Base-by-base conservation (phyloP, 108 stramenopile species). In the Pelagomonas calceolata region DNA sequence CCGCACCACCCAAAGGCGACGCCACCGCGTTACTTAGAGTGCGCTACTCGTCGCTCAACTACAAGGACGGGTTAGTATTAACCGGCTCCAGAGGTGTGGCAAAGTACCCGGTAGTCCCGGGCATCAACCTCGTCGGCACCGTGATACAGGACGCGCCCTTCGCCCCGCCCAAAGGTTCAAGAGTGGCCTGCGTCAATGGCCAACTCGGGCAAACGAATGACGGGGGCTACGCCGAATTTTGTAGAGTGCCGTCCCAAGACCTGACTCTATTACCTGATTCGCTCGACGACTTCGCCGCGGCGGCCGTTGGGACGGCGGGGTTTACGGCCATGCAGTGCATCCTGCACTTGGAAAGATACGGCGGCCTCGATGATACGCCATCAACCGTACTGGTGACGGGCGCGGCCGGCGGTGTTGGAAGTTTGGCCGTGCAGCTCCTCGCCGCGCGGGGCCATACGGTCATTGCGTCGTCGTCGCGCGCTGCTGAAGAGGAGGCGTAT, bases 271-370 rank as follows among this genome's bases (percentile, higher is more conserved):
- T 67, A 17, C 60, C 72, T 10, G 74, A 76, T 29, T 65, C 65
- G 26, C 44, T 71, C 0, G 34, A 46, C 29, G 39, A 74, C 33
- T 64, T 39, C 36, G 45, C 45, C 12, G 73, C 80, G 34, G 74
- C 74, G 76, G 45, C 64, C 33, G 70, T 73, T 69, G 82, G 82
- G 35, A 82, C 82, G 35, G 82, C 79, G 32, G 82, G 79, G 16
- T 73, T 69, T 18, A 82, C 82, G 51, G 70, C 79, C 35, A 70
- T 44, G 51, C 70, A 76, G 36, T 70, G 82, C 66, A 75, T 80
- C 34, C 21, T 70, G 30, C 66, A 64, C 30, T 64, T 82, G 0
- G 70, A 76, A 32, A n/a, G 68, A 4, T 17, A 45, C 10, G 79
- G 79, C 4, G 60, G 9, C 9, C 39, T 66, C 12, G 76, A 65